phyloP scores from a whole-genome alignment of 768 basidiomycete genomes.

The Pulveroboletus sp. region DNA sequence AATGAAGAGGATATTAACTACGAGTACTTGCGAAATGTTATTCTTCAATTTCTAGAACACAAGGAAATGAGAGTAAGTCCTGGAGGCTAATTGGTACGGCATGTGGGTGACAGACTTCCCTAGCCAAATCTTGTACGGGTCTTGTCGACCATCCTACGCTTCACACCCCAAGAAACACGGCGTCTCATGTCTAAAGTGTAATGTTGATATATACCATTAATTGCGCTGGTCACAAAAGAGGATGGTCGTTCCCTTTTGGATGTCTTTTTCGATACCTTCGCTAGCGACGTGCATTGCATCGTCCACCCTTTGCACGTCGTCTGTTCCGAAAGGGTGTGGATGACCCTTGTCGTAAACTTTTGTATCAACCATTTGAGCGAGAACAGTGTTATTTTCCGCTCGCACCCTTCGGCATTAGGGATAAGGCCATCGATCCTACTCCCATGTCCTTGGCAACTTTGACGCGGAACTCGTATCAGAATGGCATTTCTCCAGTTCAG shows the following conservation, averaged over 20 bases:
- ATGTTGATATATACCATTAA: conserved; percentile 9
- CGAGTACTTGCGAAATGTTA: conserved; percentile 94
- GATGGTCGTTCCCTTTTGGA: neutral
- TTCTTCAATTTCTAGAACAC: conserved; percentile 96
- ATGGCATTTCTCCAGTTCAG: conserved; percentile 61
- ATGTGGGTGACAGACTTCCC: conserved; percentile 5
- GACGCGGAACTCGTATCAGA: conserved; percentile 72
- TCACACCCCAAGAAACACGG: conserved; percentile 93
- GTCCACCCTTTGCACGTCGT: neutral
- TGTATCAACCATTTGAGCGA: neutral
- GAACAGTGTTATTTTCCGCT: neutral
- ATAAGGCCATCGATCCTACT: neutral
- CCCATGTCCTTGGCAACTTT: conserved; percentile 67
- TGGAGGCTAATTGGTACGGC: neutral
- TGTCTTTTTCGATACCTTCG: conserved; percentile 1
- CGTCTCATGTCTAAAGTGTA: conserved; percentile 85
- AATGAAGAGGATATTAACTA: conserved; percentile 92
- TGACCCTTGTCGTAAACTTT: neutral
- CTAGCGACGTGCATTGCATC: neutral
- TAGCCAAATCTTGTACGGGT: conserved; percentile 91
- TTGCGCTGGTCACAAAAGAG: no score
- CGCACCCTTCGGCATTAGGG: no score
- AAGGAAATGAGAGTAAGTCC: conserved; percentile 92
- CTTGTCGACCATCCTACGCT: conserved; percentile 86
- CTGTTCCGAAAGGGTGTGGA: neutral